Evolutionary conservation across 176 grass and related monocot species (phyloP).

Genomic region (Ampelocalamus luodianensis): DNA sequence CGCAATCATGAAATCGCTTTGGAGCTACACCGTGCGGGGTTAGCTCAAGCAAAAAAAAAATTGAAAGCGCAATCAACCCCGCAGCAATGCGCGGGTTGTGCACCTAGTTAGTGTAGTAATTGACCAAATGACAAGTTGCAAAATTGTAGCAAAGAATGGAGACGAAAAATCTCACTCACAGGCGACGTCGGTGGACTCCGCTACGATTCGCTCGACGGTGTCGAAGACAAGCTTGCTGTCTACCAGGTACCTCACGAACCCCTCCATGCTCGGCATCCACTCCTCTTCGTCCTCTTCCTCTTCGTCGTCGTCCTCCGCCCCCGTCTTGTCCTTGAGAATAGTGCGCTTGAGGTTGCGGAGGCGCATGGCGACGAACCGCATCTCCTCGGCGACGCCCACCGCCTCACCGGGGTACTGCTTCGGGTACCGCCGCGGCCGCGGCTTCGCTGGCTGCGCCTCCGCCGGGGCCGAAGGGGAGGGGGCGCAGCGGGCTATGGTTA

Average conservation of each 20-base stretch:
- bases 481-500: conserved; percentile 42
- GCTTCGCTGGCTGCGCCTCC: conserved; percentile 10
- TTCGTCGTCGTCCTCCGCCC: background rate
- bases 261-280: conserved; percentile 79
- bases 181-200: conserved; percentile 78
- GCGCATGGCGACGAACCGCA: conserved; percentile 96
- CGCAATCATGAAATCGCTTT: too few species aligned
- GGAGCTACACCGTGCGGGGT: too few species aligned
- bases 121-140: background rate
- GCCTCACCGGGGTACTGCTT: conserved; percentile 71
- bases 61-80: too few species aligned
- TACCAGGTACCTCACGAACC: conserved; percentile 80
- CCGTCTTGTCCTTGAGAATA: conserved; percentile 23
- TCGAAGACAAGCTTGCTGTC: conserved; percentile 94
- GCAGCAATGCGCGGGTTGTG: too few species aligned
- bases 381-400: conserved; percentile 87
- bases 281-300: conserved; percentile 23
- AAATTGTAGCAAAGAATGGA: background rate
- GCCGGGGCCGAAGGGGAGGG: conserved; percentile 30
- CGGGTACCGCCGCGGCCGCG: conserved; percentile 44
- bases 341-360: conserved; percentile 59
- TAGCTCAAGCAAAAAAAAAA: too few species aligned
- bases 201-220: conserved; percentile 78
- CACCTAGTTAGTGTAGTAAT: background rate
- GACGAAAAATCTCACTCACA: conserved; percentile 59